These are phyloP conservation scores for Bacidia rubella DNA, from an alignment of 495 filamentous ascomycete species.

Conservation along the genomic window DNA sequence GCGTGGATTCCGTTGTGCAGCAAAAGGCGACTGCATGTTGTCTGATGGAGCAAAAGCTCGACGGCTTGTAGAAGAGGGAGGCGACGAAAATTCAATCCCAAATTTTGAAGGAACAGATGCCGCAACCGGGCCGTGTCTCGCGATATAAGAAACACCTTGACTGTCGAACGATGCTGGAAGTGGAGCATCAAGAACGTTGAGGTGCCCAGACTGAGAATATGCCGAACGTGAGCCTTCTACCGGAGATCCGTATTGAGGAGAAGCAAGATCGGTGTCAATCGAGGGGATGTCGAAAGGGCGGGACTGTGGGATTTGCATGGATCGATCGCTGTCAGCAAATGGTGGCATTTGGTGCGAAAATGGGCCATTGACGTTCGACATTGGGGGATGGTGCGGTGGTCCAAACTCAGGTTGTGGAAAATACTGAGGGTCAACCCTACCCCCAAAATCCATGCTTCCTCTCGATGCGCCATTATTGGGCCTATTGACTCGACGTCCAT, in stretches of 20 bases:
- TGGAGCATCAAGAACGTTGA: conserved; percentile 84
- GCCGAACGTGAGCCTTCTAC: conserved; percentile 56
- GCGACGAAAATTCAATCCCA: conserved; percentile 59
- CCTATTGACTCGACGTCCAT: conserved; percentile 79
- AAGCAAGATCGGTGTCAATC: conserved; percentile 68
- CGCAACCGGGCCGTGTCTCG: conserved; percentile 79
- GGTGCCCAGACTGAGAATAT: conserved; percentile 55
- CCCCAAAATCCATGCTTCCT: conserved; percentile 52
- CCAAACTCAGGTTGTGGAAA: conserved; percentile 58
- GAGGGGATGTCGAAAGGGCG: conserved; percentile 47
- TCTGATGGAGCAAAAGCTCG: conserved; percentile 47
- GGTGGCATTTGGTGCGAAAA: conserved; percentile 21
- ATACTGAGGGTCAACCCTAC: conserved; percentile 55
- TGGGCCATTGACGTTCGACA: conserved; percentile 47
- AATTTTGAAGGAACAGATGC: conserved; percentile 90
- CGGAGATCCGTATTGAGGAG: conserved; percentile 80
- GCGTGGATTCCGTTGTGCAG: conserved; percentile 49
- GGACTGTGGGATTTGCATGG: conserved; percentile 14
- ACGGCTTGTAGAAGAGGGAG: conserved; percentile 58
- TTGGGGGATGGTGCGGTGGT: conserved; percentile 68
- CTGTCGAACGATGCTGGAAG: conserved; percentile 94
- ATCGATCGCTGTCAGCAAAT: conserved; percentile 25
- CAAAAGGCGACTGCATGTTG: not conserved
- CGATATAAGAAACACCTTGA: conserved; percentile 84
- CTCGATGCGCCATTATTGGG: conserved; percentile 31